Evolutionary conservation across 2,329 filamentous ascomycete genomes (phyloP), one percentile per base, ranked within the genome.

Genomic region (Calonectria montana): DNA sequence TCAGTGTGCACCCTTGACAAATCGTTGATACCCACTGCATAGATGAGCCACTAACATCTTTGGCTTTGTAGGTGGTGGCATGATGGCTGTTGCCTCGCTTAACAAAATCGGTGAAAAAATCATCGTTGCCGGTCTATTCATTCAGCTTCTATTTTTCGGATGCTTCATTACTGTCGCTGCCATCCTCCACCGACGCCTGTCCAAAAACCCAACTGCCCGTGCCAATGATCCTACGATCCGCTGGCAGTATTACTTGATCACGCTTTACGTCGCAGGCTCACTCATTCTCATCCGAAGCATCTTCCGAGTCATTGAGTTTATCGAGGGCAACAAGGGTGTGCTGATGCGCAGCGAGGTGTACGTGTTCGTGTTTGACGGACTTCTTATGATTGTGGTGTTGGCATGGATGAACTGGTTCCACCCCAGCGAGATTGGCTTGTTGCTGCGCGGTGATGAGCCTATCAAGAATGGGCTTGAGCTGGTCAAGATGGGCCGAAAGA

Each of bases 61-160:
- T 35, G 16, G 43, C n/a, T 70, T 27, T 21, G 47, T 13, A 78
- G 77, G 77, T 37, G 78, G 75, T n/a, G 76, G 78, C 10, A 59
- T 79, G 21, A 77, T 80, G 76, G 77, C 77, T 1, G 18, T 65
- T 10, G 69, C 67, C 16, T 73, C 78, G 29, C 25, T 74, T 2
- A 72, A 64, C 61, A 73, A 78, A n/a, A 78, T 78, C 1, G 87
- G 87, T 27, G 81, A 88, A 65, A 83, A 85, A 2, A 80, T 91
- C 48, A 86, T 91, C 12, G 80, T 91, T 13, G 86, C 75, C 1
- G 89, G 89, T 10, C 81, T 92, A 1, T 81, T 87, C 9, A 78
- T 91, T 0, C 90, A 92, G 73, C 83, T 91, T 15, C 53, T 88
- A n/a, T 86, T 88, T 70, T 91, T 91, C 65, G 82, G 83, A 6